A percentile compares a stretch with the other conserved stretches of the same genome.
These are phyloP conservation scores for Tetrastigma voinierianum DNA, from an alignment of 164 flowering plant genomes.

Conservation along the genomic window DNA sequence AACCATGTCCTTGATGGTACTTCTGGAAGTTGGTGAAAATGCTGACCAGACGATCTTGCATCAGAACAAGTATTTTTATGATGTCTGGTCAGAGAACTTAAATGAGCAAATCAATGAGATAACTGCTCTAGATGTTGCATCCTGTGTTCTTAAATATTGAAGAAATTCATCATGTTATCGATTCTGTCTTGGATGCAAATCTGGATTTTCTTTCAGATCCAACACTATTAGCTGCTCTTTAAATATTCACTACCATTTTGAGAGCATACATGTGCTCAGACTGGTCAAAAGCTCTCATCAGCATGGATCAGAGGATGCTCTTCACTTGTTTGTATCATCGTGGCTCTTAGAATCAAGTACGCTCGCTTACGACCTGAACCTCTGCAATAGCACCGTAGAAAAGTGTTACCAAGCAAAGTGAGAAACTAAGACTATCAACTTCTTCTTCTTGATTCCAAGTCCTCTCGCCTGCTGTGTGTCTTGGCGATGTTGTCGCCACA, in stretches of 20 bases:
- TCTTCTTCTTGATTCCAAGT: conserved; percentile 27
- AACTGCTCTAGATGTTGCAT: conserved; percentile 40
- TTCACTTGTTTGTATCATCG: conserved; percentile 36
- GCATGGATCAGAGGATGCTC: conserved; percentile 26
- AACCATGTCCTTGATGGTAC: conserved; percentile 15
- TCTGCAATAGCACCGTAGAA: conserved; percentile 55
- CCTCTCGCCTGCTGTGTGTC: conserved; percentile 74
- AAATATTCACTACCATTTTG: conserved; percentile 63
- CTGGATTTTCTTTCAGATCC: conserved; percentile 57
- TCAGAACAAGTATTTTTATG: conserved; percentile 62
- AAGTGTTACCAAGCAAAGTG: conserved; percentile 33
- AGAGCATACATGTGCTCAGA: conserved; percentile 66
- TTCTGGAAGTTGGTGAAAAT: conserved; percentile 8
- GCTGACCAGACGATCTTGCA: conserved; percentile 22
- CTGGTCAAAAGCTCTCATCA: conserved; percentile 12
- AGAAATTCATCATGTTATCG: conserved; percentile 36
- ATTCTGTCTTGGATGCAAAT: conserved; percentile 26
- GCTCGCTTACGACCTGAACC: conserved; percentile 68
- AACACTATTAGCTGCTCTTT: conserved; percentile 54
- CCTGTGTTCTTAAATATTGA: conserved; percentile 49
- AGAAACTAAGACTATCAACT: conserved; percentile 19
- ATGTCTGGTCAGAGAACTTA: conserved; percentile 49
- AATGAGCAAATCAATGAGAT: conserved; percentile 46
- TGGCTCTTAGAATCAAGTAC: conserved; percentile 61
- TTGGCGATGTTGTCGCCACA: conserved; percentile 72